Base-by-base conservation (phyloP, 345 rosid genomes). In the Populus deltoides region DNA sequence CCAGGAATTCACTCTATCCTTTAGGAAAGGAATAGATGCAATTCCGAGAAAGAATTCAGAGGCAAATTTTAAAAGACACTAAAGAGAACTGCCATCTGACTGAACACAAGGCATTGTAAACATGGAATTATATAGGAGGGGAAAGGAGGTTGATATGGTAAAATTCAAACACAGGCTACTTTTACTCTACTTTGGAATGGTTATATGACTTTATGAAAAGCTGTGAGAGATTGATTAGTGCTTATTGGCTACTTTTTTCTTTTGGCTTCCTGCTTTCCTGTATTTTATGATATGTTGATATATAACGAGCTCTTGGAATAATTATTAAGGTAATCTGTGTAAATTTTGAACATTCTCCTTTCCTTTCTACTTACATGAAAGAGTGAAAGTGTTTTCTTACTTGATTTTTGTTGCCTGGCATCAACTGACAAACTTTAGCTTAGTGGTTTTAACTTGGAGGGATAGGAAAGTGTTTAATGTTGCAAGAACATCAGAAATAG, bases 181-280 rank as follows among this genome's bases (percentile, higher is more conserved):
- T 43, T 55, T 74, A 22, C 51, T 77, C 75, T 74, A 12, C 22
- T 70, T 83, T 68, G 61, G 10, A 31, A 17, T 45, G 17, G 66
- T 53, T 36, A 53, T 57, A 51, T 70, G 75, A 47, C 85, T 84
- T 80, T 81, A 70, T 69, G 41, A 76, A 83, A 86, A 83, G 86
- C 77, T 35, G 35, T 59, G 51, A 33, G 68, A 77, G 79, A 77
- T 74, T 79, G 72, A 79, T 77, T 43, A 36, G 66, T 71, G 80
- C 39, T 71, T 22, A 45, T 66, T 76, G 75, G 70, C 12, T 38
- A 13, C 85, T 49, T 67, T 77, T 78, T 24, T 55, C 38, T 67
- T 75, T 67, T 66, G 45, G 59, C 71, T 11, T 22, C 16, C 53
- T 47, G 70, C 75, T 62, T 78, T 62, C 75, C 73, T 35, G 31